A percentile compares a stretch with the other conserved stretches of the same genome.
phyloP scores from a whole-genome alignment of 2,329 filamentous ascomycete genomes.

The Calonectria henricotiae region DNA sequence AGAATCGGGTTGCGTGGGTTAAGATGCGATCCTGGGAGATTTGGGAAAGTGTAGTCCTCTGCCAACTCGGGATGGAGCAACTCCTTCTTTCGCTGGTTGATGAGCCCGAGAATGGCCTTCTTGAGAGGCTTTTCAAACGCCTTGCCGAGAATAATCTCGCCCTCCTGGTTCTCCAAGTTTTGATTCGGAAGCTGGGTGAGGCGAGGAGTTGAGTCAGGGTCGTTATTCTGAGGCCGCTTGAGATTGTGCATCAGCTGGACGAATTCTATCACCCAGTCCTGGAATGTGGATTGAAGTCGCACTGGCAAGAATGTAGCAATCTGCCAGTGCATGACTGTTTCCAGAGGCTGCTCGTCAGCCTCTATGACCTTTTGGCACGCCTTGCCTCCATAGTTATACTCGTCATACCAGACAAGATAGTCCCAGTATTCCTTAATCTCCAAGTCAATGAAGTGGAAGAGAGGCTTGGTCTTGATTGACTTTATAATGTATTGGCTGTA shows the following conservation, averaged over 20 bases:
- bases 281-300: constrained; percentile 86
- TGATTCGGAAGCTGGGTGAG: constrained; percentile 75
- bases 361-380: constrained; percentile 89
- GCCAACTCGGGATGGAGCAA: constrained; percentile 91
- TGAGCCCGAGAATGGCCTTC: constrained; percentile 87
- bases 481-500: constrained; percentile 99
- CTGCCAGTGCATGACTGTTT: constrained; percentile 99
- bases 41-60: constrained; percentile 88
- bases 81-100: constrained; percentile 89
- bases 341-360: constrained; percentile 80
- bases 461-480: constrained; percentile 93
- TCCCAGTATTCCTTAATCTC: constrained; percentile 99
- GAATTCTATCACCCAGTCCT: constrained; percentile 95
- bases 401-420: constrained; percentile 98
- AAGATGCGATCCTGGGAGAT: constrained; percentile 80
- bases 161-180: constrained; percentile 72
- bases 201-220: constrained; percentile 68
- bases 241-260: constrained; percentile 93
- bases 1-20: constrained; percentile 78
- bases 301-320: constrained; percentile 89
- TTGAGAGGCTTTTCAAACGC: constrained; percentile 91
- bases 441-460: constrained; percentile 97
- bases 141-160: constrained; percentile 81
- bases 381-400: constrained; percentile 98
- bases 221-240: constrained; percentile 77